phyloP scores from a whole-genome alignment of 495 filamentous ascomycete species.

The Lophiotrema nucula region DNA sequence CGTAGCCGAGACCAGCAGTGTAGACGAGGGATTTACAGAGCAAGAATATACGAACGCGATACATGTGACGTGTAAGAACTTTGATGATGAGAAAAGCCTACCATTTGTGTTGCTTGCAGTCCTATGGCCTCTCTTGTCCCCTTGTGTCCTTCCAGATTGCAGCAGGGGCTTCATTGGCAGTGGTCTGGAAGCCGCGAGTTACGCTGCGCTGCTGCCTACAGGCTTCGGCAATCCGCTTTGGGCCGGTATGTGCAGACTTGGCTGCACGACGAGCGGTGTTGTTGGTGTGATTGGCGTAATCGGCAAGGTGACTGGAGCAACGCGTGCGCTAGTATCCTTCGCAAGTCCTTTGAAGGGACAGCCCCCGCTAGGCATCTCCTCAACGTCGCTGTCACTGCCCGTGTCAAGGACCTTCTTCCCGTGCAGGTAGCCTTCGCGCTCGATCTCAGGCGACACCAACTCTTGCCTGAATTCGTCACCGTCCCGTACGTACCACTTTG shows the following conservation, averaged over 20 bases:
- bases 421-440: conserved; percentile 59
- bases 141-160: too few relatives aligned
- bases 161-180: conserved; percentile 5
- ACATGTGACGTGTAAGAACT: too few relatives aligned
- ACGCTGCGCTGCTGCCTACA: neutral
- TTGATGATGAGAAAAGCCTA: too few relatives aligned
- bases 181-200: neutral
- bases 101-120: too few relatives aligned
- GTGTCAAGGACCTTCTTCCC: conserved; percentile 52
- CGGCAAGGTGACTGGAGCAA: neutral
- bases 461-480: conserved; percentile 68
- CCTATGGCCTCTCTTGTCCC: too few relatives aligned
- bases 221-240: neutral
- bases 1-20: too few relatives aligned
- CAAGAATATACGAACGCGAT: too few relatives aligned
- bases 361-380: neutral
- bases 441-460: conserved; percentile 53
- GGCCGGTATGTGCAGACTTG: neutral
- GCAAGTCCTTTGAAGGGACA: conserved; percentile 28
- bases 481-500: conserved; percentile 70
- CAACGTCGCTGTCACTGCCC: conserved; percentile 24
- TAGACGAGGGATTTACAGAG: too few relatives aligned
- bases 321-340: neutral
- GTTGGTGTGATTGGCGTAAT: neutral
- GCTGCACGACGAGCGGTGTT: neutral